Evolutionary conservation across 495 filamentous ascomycete species (phyloP).

Genomic region (Talaromyces proteolyticus): DNA sequence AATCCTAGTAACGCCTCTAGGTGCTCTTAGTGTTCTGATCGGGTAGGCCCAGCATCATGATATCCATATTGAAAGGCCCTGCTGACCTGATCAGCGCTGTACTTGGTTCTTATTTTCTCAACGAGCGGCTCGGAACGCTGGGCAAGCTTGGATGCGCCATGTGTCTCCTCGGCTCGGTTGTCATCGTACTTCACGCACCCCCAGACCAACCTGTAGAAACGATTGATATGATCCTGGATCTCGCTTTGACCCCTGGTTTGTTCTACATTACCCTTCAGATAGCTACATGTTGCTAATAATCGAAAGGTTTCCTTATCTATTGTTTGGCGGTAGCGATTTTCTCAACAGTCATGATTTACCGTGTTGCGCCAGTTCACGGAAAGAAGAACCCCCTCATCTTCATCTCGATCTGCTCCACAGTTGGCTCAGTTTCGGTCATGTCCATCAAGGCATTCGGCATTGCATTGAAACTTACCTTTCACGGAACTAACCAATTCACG

Average conservation of each 20-base stretch:
- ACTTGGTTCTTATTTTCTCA: constrained; percentile 86
- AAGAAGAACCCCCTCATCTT: constrained; percentile 94
- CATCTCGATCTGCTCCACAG: constrained; percentile 94
- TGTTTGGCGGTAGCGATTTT: constrained; percentile 71
- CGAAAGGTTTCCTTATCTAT: constrained; percentile 79
- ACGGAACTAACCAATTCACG: constrained; percentile 87
- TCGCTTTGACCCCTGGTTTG: constrained; percentile 85
- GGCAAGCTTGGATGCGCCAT: constrained; percentile 94
- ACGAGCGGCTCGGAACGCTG: constrained; percentile 79
- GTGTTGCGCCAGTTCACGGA: constrained; percentile 78
- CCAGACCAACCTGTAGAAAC: constrained; percentile 84
- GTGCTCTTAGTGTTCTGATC: constrained; percentile 89
- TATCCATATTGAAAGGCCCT: constrained; percentile 1
- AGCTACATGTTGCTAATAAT: constrained; percentile 11
- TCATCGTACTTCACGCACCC: constrained; percentile 95
- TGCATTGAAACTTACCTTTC: constrained; percentile 87
- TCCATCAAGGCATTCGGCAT: constrained; percentile 97
- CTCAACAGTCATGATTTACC: constrained; percentile 92
- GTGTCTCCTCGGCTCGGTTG: constrained; percentile 91
- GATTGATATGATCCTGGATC: constrained; percentile 81
- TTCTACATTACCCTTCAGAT: constrained; percentile 1
- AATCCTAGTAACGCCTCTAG: constrained; percentile 91
- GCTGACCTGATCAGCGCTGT: constrained; percentile 58
- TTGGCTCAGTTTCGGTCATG: constrained; percentile 97
- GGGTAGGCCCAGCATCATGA: constrained; percentile 45